Evolutionary conservation across 345 rosid genomes (phyloP), one percentile per base, ranked within the genome.

Genomic region (Populus ilicifolia): DNA sequence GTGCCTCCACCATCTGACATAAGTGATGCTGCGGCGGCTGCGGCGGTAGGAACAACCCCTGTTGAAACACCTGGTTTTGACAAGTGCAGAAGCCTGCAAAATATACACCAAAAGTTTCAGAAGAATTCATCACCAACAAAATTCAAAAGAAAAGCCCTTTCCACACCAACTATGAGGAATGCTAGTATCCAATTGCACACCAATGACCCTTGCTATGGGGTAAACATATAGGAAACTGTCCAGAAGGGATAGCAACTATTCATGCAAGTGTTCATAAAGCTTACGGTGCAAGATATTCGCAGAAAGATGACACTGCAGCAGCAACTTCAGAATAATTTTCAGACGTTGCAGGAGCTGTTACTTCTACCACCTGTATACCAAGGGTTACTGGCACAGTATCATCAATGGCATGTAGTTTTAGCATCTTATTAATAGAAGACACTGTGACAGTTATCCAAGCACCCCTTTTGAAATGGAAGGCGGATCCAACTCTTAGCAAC

Each of bases 1-100:
- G 98, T 89, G 77, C 98, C 97, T 41, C 97, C 99, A 54, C 98
- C 99, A 86, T 93, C 98, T 3, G 94, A 96, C 96, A 96, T 91
- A 12, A 96, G 97, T 72, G 98, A 92, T 52, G 97, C 97, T 6
- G 98, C 97, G 21, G 99, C 98, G 0, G 98, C 96, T 5, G 99
- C 98, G 12, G 99, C 98, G 14, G 98, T 93, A 33, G 98, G 93
- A 77, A 96, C 99, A 79, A 96, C 98, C 43, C 98, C 98, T 0
- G 92, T 88, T 3, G 91, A 83, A 68, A 90, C 85, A 69, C 92
- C 92, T 3, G 96, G 97, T 83, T 93, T 96, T 70, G 99, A 93
- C 85, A 93, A 88, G 84, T 96, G 97, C 82, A 93, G 85, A 72
- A 94, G 97, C 87, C 98, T 94, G 92, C 74, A 75, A 73, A 21